Conservation (phyloP, 345 rosid species). For the Aurinia saxatilis region DNA sequence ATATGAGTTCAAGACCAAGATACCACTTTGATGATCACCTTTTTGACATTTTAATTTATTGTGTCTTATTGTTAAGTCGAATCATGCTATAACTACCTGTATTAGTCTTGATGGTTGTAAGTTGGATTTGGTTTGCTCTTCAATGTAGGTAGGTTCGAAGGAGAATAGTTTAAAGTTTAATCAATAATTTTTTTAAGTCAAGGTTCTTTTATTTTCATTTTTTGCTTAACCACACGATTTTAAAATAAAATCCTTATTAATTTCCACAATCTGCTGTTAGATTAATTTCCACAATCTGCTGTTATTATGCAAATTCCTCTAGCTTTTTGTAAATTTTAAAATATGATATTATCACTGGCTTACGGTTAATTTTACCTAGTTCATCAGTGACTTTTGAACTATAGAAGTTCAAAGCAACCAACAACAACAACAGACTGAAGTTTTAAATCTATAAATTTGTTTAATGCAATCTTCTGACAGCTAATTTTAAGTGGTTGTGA, state of each 20-base stretch:
- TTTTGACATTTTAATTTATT: background rate
- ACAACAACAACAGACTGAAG: too few species aligned
- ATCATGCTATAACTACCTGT: background rate
- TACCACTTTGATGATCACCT: background rate
- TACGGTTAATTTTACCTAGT: too few species aligned
- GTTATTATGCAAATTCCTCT: too few species aligned
- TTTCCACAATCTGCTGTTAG: background rate
- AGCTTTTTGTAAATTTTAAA: too few species aligned
- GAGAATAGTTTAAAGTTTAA: background rate
- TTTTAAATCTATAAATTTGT: background rate
- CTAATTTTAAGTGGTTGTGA: background rate
- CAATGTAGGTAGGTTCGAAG: slow-evolving; percentile 2
- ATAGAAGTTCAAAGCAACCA: too few species aligned
- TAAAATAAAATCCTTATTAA: background rate
- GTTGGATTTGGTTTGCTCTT: slow-evolving; percentile 3
- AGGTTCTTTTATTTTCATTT: background rate
- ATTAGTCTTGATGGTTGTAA: background rate
- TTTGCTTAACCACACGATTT: background rate
- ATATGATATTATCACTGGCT: background rate
- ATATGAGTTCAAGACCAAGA: background rate
- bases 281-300: too few species aligned
- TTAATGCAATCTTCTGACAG: background rate
- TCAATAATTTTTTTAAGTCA: too few species aligned
- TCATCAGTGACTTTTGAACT: too few species aligned
- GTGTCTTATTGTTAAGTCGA: background rate